Evolutionary conservation across 345 rosid species (phyloP), one percentile per base, ranked within the genome.

Genomic region (Pistacia integerrima): DNA sequence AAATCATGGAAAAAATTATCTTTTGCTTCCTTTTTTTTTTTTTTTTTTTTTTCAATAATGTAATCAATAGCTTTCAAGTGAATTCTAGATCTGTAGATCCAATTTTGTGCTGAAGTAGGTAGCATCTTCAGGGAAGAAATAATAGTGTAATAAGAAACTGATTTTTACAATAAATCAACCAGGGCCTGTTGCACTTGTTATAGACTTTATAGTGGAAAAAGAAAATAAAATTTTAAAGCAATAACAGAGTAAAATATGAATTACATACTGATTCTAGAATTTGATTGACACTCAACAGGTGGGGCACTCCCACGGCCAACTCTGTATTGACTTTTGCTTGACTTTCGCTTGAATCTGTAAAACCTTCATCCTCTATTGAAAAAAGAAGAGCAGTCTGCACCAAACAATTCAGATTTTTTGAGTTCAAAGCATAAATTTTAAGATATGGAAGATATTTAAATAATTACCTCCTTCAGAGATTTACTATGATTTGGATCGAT

Each of bases 241-340:
- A 30, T 30, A 64, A n/a, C n/a, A 70, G 59, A 33, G 59, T 30
- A 17, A 1, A 7, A 69, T 41, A 64, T 30, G 59, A 75, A 64
- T 51, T 49, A 75, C 87, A 65, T 88, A 89, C 99, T 22, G 97
- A 89, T 92, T 91, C 97, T 65, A 97, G 83, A 69, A 94, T 90
- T 81, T 92, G 97, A 85, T 87, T 87, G 60, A 90, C 91, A 57
- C 89, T 87, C 82, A 92, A 74, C 67, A 89, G 90, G 14, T 83
- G 73, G 66, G 90, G 78, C 52, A 62, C 38, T 22, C 79, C 90
- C 65, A 80, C 0, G 66, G 82, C 64, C 69, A 76, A 73, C 68
- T 82, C 87, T 69, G 75, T 69, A 38, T 71, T 78, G 41, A 54
- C 79, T 78, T 85, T 85, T 63, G 82, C 52, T 74, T 80, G 83